Conservation (phyloP, 2,329 filamentous ascomycete genomes). For the Cyphellophora attinorum region DNA sequence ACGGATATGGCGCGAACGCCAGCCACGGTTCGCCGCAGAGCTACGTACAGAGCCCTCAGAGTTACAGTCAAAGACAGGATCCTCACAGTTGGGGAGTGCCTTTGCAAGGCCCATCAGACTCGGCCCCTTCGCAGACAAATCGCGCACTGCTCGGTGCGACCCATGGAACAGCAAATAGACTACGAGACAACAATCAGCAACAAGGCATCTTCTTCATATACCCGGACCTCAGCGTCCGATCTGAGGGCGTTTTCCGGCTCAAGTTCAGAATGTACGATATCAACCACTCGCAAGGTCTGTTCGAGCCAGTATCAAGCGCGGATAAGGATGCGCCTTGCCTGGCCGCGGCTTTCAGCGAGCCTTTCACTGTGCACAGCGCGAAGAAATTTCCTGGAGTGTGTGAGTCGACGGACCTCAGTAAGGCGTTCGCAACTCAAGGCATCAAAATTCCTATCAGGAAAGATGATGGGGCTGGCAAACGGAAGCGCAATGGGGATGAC, state of each 20-base stretch:
- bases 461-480: conserved; percentile 46
- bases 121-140: too few species aligned
- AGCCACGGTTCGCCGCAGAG: too few species aligned
- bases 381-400: conserved; percentile 99
- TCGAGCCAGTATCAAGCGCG: not conserved
- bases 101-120: too few species aligned
- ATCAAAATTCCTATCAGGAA: conserved; percentile 96
- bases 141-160: too few species aligned
- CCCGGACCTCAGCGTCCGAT: conserved; percentile 88
- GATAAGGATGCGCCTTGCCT: conserved; percentile 51
- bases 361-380: conserved; percentile 88
- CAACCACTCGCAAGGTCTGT: conserved; percentile 33
- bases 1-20: too few species aligned
- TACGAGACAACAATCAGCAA: too few species aligned
- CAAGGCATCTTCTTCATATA: conserved; percentile 94
- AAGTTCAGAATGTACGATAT: conserved; percentile 80
- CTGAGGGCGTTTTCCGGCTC: conserved; percentile 80
- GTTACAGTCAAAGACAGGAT: too few species aligned
- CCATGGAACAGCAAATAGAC: too few species aligned
- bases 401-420: conserved; percentile 83
- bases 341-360: conserved; percentile 74
- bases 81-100: too few species aligned
- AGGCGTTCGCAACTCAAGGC: conserved; percentile 83
- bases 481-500: conserved; percentile 21
- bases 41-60: too few species aligned